Base-by-base conservation (phyloP, 164 flowering plant genomes). In the Litsea cubeba region DNA sequence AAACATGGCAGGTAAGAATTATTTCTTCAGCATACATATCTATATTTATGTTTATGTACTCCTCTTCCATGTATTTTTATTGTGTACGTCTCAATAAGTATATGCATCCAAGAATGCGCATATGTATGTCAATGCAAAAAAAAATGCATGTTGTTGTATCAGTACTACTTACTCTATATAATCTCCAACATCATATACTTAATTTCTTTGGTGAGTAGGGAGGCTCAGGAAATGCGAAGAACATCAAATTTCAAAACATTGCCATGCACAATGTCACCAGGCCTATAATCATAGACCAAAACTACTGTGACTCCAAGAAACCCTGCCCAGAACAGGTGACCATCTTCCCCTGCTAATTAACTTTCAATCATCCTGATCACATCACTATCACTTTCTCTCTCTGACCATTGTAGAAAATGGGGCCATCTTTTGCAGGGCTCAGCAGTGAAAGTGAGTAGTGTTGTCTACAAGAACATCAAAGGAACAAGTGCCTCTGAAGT, bases 211-310 rank as follows among this genome's bases (percentile, higher is more conserved):
- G 3, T 62, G 50, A 74, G 69, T 78, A 87, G 88, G 88, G 88
- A 23, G 88, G 88, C 18, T 78, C 80, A 64, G 88, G 87, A 60
- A 79, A 62, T 74, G 85, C 83, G 68, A 83, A 76, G 78, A 80
- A 82, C 75, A 84, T 85, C 65, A 79, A 58, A 57, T 83, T 85
- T 75, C 83, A 79, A 69, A 81, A 85, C 50, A 40, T 84, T 22
- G 62, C 64, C 40, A 84, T 87, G 91, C 5, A 80, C 4, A 83
- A 87, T 64, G 90, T 88, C 46, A 57, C 49, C 14, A 83, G 82
- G 69, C 89, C 89, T 2, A 86, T 87, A 30, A 83, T 87, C 65
- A 81, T 87, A 32, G 83, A 87, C 65, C 90, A 87, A 71, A 82
- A 81, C 62, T 87, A 87, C 71, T 87, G 88, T 71, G 91, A 87